phyloP scores from a whole-genome alignment of 148 eudicot species.

The Euryodendron excelsum region DNA sequence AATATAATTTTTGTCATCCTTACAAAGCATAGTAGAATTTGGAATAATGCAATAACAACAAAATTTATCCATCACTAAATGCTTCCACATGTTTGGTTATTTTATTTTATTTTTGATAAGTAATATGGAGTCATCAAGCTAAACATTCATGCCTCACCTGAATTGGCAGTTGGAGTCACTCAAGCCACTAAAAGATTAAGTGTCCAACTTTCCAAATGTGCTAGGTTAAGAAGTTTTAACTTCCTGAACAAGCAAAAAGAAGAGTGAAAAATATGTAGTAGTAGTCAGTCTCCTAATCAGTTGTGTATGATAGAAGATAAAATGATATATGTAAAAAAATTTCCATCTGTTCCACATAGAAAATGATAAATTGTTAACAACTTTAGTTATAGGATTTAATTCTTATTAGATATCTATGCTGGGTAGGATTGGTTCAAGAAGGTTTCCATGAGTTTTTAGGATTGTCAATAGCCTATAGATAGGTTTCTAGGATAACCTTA shows the following conservation, averaged over 20 bases:
- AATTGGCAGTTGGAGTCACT: slow-evolving; percentile 53
- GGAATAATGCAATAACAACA: not conserved
- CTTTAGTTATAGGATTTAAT: not conserved
- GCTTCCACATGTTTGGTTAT: slow-evolving; percentile 2
- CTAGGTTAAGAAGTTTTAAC: slow-evolving; percentile 32
- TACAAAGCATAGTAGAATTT: not conserved
- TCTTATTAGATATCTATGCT: too few relatives aligned
- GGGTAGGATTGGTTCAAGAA: too few relatives aligned
- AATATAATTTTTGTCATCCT: not conserved
- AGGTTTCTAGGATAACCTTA: not conserved
- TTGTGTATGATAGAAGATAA: slow-evolving; percentile 15
- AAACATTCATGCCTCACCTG: slow-evolving; percentile 42
- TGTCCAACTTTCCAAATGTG: slow-evolving; percentile 44
- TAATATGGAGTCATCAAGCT: slow-evolving; percentile 18
- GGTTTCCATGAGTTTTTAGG: too few relatives aligned
- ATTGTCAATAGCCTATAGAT: too few relatives aligned
- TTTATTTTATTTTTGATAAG: too few relatives aligned
- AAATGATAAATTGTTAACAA: too few relatives aligned
- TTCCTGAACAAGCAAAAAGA: slow-evolving; percentile 48
- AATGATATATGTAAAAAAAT: not conserved
- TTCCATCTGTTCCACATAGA: not conserved
- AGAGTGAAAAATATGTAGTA: slow-evolving; percentile 28
- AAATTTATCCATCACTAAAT: not conserved
- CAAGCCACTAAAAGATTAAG: slow-evolving; percentile 48
- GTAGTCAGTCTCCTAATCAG: slow-evolving; percentile 28